These are phyloP conservation scores for Vairimorpha ceranae DNA, from an alignment of 371 early-diverging fungal species.

Conservation along the genomic window DNA sequence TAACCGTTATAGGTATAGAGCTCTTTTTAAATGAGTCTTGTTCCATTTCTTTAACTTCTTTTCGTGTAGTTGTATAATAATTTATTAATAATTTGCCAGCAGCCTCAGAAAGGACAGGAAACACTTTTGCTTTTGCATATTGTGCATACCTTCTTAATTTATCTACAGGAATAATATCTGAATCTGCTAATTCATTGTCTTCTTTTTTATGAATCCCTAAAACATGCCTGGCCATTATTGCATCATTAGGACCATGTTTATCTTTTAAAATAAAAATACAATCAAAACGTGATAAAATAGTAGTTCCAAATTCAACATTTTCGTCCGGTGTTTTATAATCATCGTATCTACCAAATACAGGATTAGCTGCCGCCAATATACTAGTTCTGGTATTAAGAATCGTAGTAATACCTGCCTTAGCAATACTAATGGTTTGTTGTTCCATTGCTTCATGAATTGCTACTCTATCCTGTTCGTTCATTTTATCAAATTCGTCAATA, in stretches of 20 bases:
- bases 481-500: conserved; percentile 99
- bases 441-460: conserved; percentile 99
- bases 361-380: conserved; percentile 99
- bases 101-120: conserved; percentile 55
- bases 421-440: conserved; percentile 98
- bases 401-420: conserved; percentile 99
- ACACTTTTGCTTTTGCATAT: conserved; percentile 58
- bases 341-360: conserved; percentile 97
- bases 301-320: conserved; percentile 98
- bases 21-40: conserved; percentile 69
- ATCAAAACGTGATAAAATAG: conserved; percentile 90
- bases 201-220: conserved; percentile 45
- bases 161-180: conserved; percentile 49
- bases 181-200: conserved; percentile 27
- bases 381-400: conserved; percentile 92
- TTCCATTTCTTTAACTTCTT: conserved; percentile 73
- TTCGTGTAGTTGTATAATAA: conserved; percentile 83
- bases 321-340: conserved; percentile 72
- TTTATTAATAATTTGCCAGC: conserved; percentile 67
- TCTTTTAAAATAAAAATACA: conserved; percentile 89
- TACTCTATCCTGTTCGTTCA: conserved; percentile 96
- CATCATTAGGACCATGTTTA: conserved; percentile 73
- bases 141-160: conserved; percentile 57
- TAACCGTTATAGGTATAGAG: conserved; percentile 92
- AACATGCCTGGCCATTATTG: conserved; percentile 64